Evolutionary conservation across 345 rosid genomes (phyloP).

Genomic region (Brassica rapa): DNA sequence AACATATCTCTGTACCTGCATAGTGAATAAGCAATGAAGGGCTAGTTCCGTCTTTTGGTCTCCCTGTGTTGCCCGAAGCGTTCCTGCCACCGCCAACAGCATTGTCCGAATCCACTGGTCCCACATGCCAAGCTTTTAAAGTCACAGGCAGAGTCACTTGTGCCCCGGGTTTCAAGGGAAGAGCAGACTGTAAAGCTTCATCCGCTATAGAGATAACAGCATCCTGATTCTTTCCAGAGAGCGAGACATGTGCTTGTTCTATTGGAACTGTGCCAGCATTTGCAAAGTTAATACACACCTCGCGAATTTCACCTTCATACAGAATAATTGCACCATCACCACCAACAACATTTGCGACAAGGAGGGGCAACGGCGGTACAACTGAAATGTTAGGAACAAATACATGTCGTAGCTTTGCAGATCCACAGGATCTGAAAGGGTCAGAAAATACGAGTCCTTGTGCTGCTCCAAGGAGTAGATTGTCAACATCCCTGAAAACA

Average conservation of each 20-base stretch:
- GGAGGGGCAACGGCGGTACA: slow-evolving; percentile 73
- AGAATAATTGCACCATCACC: slow-evolving; percentile 91
- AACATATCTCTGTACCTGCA: slow-evolving; percentile 58
- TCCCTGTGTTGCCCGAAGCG: slow-evolving; percentile 58
- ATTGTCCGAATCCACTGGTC: slow-evolving; percentile 61
- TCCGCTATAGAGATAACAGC: slow-evolving; percentile 74
- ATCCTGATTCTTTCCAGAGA: slow-evolving; percentile 96
- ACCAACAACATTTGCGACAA: slow-evolving; percentile 81
- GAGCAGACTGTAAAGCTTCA: slow-evolving; percentile 71
- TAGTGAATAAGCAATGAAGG: slow-evolving; percentile 87
- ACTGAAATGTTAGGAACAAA: slow-evolving; percentile 83
- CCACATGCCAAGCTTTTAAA: slow-evolving; percentile 93
- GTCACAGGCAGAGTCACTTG: slow-evolving; percentile 82
- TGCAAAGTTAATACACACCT: slow-evolving; percentile 78
- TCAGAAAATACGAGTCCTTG: slow-evolving; percentile 99
- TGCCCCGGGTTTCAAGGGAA: slow-evolving; percentile 95
- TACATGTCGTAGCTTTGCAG: slow-evolving; percentile 74
- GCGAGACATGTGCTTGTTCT: slow-evolving; percentile 87
- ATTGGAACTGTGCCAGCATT: slow-evolving; percentile 95
- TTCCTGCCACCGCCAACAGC: slow-evolving; percentile 50
- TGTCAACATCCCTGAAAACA: slow-evolving; percentile 88
- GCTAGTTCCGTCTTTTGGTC: slow-evolving; percentile 73
- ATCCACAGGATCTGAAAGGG: slow-evolving; percentile 95
- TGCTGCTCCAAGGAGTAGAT: slow-evolving; percentile 95
- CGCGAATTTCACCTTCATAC: slow-evolving; percentile 95